Percentiles rank a stretch among this genome's conserved stretches.
phyloP scores from a whole-genome alignment of 1,284 basidiomycete species.

The Austroboletus rostrupii region DNA sequence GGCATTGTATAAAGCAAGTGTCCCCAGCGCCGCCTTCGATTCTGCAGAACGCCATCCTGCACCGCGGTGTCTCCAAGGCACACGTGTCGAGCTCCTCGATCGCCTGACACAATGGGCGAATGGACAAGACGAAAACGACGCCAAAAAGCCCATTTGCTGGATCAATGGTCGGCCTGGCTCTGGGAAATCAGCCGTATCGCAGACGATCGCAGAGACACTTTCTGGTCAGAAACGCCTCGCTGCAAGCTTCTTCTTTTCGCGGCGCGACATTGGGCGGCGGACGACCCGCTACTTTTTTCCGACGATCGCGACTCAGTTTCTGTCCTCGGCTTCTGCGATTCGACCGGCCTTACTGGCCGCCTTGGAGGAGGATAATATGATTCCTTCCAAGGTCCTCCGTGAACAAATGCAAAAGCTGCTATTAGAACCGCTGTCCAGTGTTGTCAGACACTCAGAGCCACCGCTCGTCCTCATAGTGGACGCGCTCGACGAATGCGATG shows the following conservation, averaged over 20 bases:
- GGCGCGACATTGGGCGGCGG: constrained; percentile 12
- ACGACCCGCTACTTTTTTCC: constrained; percentile 13
- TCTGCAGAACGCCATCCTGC: constrained; percentile 11
- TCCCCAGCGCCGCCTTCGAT: constrained; percentile 8
- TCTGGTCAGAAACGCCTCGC: constrained; percentile 11
- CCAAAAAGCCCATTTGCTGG: constrained; percentile 7
- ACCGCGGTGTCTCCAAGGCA: constrained; percentile 11
- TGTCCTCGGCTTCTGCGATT: constrained; percentile 6
- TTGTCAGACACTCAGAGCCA: background rate
- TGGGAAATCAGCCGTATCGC: constrained; percentile 16
- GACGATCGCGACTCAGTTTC: constrained; percentile 12
- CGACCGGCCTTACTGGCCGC: constrained; percentile 3
- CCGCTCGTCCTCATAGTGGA: constrained; percentile 17
- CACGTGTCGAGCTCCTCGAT: constrained; percentile 11
- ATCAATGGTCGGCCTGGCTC: constrained; percentile 15
- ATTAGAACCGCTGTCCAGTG: constrained; percentile 10
- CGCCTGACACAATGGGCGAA: constrained; percentile 8
- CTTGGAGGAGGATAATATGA: constrained; percentile 18
- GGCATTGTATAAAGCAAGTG: constrained; percentile 10
- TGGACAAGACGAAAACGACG: background rate
- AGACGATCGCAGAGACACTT: constrained; percentile 10
- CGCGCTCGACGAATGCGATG: constrained; percentile 25
- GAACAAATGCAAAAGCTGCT: constrained; percentile 20
- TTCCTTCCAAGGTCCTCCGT: constrained; percentile 18
- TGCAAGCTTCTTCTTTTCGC: constrained; percentile 20